Percentiles rank a stretch among this genome's conserved stretches.
These are phyloP conservation scores for Cordyceps javanica DNA, from an alignment of 2,329 filamentous ascomycete genomes.

Conservation along the genomic window DNA sequence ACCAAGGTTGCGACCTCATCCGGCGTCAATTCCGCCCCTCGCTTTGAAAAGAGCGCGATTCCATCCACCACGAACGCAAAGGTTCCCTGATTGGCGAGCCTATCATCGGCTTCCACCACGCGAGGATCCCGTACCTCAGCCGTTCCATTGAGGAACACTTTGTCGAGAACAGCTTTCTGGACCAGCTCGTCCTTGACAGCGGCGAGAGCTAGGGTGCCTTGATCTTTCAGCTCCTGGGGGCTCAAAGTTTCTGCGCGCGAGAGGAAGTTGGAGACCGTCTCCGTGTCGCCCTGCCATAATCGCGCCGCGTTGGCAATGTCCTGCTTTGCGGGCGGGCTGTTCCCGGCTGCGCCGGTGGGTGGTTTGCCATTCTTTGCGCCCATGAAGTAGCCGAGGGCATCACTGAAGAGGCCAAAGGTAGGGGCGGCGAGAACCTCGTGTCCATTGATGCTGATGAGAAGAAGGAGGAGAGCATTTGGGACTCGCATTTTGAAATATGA, in stretches of 20 bases:
- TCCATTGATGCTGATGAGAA: background rate
- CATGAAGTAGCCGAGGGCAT: background rate
- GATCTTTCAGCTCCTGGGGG: slow-evolving; percentile 1
- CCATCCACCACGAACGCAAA: slow-evolving; percentile 16
- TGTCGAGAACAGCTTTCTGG: slow-evolving; percentile 17
- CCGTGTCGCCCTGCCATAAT: slow-evolving; percentile 14
- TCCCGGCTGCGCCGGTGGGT: background rate
- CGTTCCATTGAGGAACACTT: background rate
- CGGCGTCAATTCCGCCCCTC: slow-evolving; percentile 7
- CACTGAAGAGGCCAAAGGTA: background rate
- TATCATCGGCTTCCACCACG: slow-evolving; percentile 11
- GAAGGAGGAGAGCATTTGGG: background rate
- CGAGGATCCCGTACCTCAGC: background rate
- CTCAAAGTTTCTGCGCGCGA: slow-evolving; percentile 13
- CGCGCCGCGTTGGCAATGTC: background rate
- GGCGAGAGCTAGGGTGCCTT: slow-evolving; percentile 7
- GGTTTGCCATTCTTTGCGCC: background rate
- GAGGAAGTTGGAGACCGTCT: slow-evolving; percentile 14
- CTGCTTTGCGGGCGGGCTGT: background rate
- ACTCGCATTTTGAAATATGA: background rate
- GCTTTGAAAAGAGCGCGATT: background rate
- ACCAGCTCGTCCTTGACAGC: slow-evolving; percentile 16
- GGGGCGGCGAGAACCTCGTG: background rate
- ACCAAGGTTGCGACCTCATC: slow-evolving; percentile 8
- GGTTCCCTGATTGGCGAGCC: slow-evolving; percentile 11